Conservation (phyloP, 768 basidiomycete genomes). For the Mycena capillaripes region DNA sequence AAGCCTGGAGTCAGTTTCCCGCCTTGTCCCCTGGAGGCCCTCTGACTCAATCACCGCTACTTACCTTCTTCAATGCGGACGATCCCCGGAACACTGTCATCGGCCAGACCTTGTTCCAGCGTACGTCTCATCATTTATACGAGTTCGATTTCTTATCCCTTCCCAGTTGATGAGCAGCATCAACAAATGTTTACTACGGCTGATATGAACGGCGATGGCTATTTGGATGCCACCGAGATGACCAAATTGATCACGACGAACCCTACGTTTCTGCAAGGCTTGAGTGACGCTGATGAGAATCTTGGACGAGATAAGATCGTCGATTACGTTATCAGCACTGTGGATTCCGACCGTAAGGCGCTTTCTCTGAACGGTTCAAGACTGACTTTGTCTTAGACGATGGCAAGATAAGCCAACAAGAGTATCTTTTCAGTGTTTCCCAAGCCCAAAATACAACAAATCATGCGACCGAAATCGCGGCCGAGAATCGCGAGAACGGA, state of each 20-base stretch:
- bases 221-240: slow-evolving; percentile 5
- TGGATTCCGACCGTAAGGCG: background rate
- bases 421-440: background rate
- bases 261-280: background rate
- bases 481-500: background rate
- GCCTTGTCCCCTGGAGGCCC: slow-evolving; percentile 6
- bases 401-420: background rate
- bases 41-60: slow-evolving; percentile 3
- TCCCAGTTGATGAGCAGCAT: slow-evolving; percentile 8
- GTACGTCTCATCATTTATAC: background rate
- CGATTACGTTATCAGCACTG: background rate
- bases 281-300: background rate
- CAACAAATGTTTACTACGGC: slow-evolving; percentile 6
- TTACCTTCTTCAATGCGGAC: slow-evolving; percentile 9
- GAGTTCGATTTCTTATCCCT: background rate
- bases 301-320: background rate
- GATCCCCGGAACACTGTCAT: slow-evolving; percentile 8
- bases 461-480: background rate
- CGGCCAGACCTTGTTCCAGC: slow-evolving; percentile 16
- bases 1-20: background rate
- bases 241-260: slow-evolving; percentile 7
- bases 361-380: background rate
- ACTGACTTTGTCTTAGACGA: background rate
- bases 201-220: slow-evolving; percentile 19
- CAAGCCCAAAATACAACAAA: background rate